phyloP scores from a whole-genome alignment of 2,329 filamentous ascomycete genomes.

The Neofusicoccum sp. region DNA sequence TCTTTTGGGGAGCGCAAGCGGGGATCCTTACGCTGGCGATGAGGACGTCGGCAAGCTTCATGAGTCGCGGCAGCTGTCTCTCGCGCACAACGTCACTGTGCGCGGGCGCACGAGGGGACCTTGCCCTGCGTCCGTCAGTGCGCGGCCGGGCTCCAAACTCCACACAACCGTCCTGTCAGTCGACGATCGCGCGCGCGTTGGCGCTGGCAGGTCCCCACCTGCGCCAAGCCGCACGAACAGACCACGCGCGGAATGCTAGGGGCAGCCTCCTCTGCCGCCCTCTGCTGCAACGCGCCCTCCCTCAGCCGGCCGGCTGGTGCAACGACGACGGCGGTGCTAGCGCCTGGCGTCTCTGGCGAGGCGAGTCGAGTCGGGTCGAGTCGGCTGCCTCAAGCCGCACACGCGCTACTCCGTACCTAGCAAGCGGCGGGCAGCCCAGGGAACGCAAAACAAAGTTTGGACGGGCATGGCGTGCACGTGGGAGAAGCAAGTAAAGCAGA shows the following conservation, averaged over 20 bases:
- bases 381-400: too few relatives aligned
- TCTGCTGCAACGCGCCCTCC: not conserved
- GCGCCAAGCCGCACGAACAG: not conserved
- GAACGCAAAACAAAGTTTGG: conserved; percentile 12
- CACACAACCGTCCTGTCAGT: conserved; percentile 8
- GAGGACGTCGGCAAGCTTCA: not conserved
- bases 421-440: not conserved
- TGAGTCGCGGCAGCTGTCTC: not conserved
- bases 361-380: too few relatives aligned
- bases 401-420: too few relatives aligned
- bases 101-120: not conserved
- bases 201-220: not conserved
- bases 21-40: conserved; percentile 1
- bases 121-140: conserved; percentile 5
- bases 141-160: conserved; percentile 3
- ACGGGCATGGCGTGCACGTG: not conserved
- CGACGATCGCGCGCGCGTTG: conserved; percentile 9
- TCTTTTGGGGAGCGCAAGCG: not conserved
- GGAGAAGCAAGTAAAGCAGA: conserved; percentile 13
- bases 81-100: not conserved
- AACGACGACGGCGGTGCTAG: too few relatives aligned
- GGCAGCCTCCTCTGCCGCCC: not conserved
- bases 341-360: too few relatives aligned
- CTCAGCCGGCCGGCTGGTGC: too few relatives aligned
- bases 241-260: not conserved